These are phyloP conservation scores for Fusarium caatingaense DNA, from an alignment of 2,329 filamentous ascomycete genomes.

Conservation along the genomic window DNA sequence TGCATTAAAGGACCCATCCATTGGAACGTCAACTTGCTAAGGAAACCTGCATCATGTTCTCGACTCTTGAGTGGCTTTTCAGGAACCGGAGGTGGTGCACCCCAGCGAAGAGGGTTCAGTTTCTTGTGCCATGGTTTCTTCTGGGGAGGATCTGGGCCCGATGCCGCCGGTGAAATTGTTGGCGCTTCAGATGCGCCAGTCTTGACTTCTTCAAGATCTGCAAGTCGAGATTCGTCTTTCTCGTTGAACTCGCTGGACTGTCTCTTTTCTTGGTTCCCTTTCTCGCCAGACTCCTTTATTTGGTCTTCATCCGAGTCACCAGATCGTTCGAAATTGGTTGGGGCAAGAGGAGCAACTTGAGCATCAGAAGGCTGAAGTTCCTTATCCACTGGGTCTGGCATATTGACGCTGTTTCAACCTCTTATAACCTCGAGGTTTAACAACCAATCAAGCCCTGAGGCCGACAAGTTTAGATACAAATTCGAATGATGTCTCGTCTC, in stretches of 20 bases:
- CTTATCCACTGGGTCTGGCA: slow-evolving; percentile 47
- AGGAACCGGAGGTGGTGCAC: slow-evolving; percentile 65
- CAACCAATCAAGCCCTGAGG: not conserved
- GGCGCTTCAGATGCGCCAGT: slow-evolving; percentile 69
- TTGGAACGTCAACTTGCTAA: slow-evolving; percentile 83
- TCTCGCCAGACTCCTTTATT: slow-evolving; percentile 31
- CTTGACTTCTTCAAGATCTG: slow-evolving; percentile 51
- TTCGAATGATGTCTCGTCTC: slow-evolving; percentile 1
- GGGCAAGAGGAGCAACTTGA: slow-evolving; percentile 46
- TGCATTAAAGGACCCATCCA: slow-evolving; percentile 93
- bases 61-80: slow-evolving; percentile 65
- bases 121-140: slow-evolving; percentile 73
- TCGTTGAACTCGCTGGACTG: not conserved
- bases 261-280: slow-evolving; percentile 23
- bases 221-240: slow-evolving; percentile 24
- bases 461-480: not conserved
- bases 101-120: slow-evolving; percentile 71
- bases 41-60: slow-evolving; percentile 78
- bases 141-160: slow-evolving; percentile 48
- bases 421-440: slow-evolving; percentile 1
- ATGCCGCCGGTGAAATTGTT: slow-evolving; percentile 60
- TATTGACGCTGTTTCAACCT: slow-evolving; percentile 25
- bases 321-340: slow-evolving; percentile 34
- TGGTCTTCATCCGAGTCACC: slow-evolving; percentile 36
- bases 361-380: slow-evolving; percentile 47